These are phyloP conservation scores for Pleomassaria siparia DNA, from an alignment of 2,329 filamentous ascomycete species.

Conservation along the genomic window DNA sequence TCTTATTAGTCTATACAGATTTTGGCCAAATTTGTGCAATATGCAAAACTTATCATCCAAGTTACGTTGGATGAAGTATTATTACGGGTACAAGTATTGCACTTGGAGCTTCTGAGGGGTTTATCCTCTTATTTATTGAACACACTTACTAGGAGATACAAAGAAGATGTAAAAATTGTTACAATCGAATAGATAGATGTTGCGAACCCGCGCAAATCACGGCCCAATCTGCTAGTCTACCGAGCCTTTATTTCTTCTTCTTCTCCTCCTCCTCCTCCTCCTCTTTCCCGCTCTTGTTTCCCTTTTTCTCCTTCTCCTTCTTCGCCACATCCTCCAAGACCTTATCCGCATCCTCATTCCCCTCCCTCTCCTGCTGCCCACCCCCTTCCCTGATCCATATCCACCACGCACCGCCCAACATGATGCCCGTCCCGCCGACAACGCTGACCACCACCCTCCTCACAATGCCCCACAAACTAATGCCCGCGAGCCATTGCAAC, in stretches of 20 bases:
- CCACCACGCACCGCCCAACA: constrained; percentile 11
- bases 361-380: constrained; percentile 32
- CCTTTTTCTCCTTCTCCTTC: constrained; percentile 7
- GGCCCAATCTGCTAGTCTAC: not conserved
- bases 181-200: too few species aligned
- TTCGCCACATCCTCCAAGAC: constrained; percentile 27
- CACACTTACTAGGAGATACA: too few species aligned
- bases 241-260: constrained; percentile 3
- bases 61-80: too few species aligned
- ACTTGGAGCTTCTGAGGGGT: too few species aligned
- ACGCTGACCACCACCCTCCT: constrained; percentile 14
- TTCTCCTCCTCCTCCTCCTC: constrained; percentile 3
- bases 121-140: too few species aligned
- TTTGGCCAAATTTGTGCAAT: too few species aligned
- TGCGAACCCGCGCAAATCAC: too few species aligned
- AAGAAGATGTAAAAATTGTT: too few species aligned
- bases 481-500: constrained; percentile 35
- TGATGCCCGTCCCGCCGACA: constrained; percentile 3
- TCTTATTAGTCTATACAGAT: too few species aligned
- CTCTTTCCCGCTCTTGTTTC: constrained; percentile 11
- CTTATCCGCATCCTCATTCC: constrained; percentile 31
- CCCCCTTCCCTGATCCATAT: constrained; percentile 24
- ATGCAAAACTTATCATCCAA: too few species aligned
- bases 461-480: constrained; percentile 21
- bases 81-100: too few species aligned